Conservation (phyloP, 257 asterid genomes). For the Solanum boliviense region DNA sequence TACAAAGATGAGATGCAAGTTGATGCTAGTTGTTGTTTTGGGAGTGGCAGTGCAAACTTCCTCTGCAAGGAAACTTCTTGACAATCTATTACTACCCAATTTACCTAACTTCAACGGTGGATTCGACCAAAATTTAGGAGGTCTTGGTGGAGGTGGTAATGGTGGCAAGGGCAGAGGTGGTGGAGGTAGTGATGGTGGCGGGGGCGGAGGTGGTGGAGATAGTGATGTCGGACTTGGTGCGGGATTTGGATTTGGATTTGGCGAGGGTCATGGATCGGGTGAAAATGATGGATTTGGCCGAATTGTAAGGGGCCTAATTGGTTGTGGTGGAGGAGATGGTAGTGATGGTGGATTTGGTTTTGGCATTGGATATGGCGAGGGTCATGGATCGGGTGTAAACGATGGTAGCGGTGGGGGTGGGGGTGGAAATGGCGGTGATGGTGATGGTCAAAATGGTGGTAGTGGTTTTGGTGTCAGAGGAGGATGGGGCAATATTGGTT, state of each 20-base stretch:
- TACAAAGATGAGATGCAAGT: background rate
- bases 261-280: background rate
- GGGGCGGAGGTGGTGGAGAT: background rate
- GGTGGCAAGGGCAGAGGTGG: no score
- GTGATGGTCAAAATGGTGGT: background rate
- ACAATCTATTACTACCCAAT: background rate
- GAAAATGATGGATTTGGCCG: background rate
- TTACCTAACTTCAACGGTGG: background rate
- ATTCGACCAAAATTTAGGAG: background rate
- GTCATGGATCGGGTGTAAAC: background rate
- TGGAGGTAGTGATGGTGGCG: background rate
- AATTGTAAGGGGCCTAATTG: no score
- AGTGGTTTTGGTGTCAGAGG: no score
- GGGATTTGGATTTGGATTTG: background rate
- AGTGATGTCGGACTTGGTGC: background rate
- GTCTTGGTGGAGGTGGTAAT: background rate
- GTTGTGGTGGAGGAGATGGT: background rate
- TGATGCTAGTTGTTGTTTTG: background rate
- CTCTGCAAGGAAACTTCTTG: background rate
- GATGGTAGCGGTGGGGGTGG: background rate
- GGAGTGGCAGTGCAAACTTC: background rate
- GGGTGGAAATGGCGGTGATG: background rate
- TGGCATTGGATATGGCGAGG: background rate
- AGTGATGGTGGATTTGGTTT: background rate
- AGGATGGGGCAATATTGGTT: no score